Percentiles rank a stretch among this genome's conserved stretches.
These are phyloP conservation scores for Sugiyamaella pinicola DNA, from an alignment of 1,139 yeast species.

Conservation along the genomic window DNA sequence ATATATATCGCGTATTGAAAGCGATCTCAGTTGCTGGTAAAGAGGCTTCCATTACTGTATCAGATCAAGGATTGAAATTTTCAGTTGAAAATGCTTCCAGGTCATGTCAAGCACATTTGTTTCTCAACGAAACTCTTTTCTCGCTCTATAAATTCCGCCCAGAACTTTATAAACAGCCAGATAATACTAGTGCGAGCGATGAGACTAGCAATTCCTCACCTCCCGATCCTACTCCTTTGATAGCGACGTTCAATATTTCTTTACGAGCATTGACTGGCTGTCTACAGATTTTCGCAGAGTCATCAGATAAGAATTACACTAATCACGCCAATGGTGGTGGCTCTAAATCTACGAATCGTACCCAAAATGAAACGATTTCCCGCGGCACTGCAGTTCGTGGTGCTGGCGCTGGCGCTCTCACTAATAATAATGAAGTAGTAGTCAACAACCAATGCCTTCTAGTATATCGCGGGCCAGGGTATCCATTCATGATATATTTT, in stretches of 20 bases:
- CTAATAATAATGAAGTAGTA: slow-evolving; percentile 3
- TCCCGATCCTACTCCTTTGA: not conserved
- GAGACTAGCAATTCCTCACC: not conserved
- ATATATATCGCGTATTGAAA: slow-evolving; percentile 34
- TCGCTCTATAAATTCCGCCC: slow-evolving; percentile 31
- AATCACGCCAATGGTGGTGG: no score
- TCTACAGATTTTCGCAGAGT: slow-evolving; percentile 35
- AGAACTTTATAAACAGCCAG: not conserved
- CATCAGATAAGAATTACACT: slow-evolving; percentile 4
- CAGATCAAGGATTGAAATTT: slow-evolving; percentile 37
- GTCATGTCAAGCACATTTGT: slow-evolving; percentile 37
- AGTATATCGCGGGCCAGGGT: slow-evolving; percentile 57
- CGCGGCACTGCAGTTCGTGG: no score
- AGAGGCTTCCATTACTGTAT: slow-evolving; percentile 33
- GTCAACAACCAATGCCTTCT: slow-evolving; percentile 37
- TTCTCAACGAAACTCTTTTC: slow-evolving; percentile 33
- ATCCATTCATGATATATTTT: slow-evolving; percentile 68
- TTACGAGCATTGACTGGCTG: slow-evolving; percentile 35
- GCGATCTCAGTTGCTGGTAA: slow-evolving; percentile 35
- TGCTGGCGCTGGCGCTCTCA: slow-evolving; percentile 1
- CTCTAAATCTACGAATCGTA: not conserved
- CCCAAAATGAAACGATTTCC: not conserved
- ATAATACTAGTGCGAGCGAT: not conserved
- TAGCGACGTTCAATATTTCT: slow-evolving; percentile 31
- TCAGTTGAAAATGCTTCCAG: slow-evolving; percentile 35